Evolutionary conservation across 2,329 filamentous ascomycete genomes (phyloP).

Genomic region (Gnomoniopsis smithogilvyi): DNA sequence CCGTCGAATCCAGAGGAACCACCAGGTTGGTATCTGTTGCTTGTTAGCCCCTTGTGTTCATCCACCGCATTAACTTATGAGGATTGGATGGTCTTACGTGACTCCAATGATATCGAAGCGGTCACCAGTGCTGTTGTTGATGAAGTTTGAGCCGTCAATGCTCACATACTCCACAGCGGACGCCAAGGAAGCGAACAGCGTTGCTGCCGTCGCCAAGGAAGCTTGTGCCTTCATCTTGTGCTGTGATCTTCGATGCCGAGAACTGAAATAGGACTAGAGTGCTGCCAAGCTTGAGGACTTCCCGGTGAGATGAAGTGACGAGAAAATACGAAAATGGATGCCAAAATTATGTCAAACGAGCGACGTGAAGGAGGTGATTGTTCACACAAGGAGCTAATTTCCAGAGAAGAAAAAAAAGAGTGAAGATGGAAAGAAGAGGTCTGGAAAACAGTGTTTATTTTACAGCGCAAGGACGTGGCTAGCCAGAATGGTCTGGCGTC

Average conservation of each 20-base stretch:
- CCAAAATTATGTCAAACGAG: slow-evolving; percentile 5
- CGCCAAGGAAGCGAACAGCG: slow-evolving; percentile 16
- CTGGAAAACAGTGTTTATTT: neutral
- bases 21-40: slow-evolving; percentile 53
- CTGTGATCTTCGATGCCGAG: neutral
- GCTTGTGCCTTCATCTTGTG: slow-evolving; percentile 17
- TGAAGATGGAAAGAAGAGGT: neutral
- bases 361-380: neutral
- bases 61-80: too few relatives aligned
- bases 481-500: slow-evolving; percentile 1
- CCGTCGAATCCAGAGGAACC: slow-evolving; percentile 56
- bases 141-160: slow-evolving; percentile 34
- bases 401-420: neutral
- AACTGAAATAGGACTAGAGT: slow-evolving; percentile 4
- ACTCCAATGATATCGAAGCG: slow-evolving; percentile 60
- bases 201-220: slow-evolving; percentile 13
- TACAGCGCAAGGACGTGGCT: neutral
- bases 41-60: neutral
- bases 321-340: neutral
- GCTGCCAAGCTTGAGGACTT: neutral
- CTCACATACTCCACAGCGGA: slow-evolving; percentile 14
- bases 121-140: slow-evolving; percentile 52
- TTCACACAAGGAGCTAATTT: neutral
- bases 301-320: neutral
- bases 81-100: slow-evolving; percentile 29